Percentiles rank a stretch among this genome's conserved stretches.
Evolutionary conservation across 345 rosid species (phyloP).

Genomic region (Gossypium longicalyx): DNA sequence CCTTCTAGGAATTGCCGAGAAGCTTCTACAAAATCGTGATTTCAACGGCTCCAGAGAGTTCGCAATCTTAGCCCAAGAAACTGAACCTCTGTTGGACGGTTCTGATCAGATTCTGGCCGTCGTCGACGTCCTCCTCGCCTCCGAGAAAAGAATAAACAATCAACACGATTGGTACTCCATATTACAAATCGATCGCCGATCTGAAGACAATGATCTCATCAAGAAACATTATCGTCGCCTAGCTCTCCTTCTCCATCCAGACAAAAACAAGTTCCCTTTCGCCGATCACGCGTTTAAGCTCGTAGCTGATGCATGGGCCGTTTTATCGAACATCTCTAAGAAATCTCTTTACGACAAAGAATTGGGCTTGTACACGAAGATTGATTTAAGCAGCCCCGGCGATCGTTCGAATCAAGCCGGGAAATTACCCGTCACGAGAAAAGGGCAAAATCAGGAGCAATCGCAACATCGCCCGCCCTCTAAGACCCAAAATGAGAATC

Average conservation of each 20-base stretch:
- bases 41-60: constrained; percentile 67
- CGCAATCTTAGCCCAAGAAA: constrained; percentile 72
- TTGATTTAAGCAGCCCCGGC: constrained; percentile 41
- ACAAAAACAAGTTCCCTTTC: constrained; percentile 65
- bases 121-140: constrained; percentile 59
- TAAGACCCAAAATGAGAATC: constrained; percentile 1
- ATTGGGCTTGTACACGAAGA: constrained; percentile 43
- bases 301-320: constrained; percentile 80
- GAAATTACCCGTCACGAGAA: constrained; percentile 46
- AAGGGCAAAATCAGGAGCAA: constrained; percentile 8
- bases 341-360: constrained; percentile 59
- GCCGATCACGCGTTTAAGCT: constrained; percentile 80
- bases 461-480: background rate
- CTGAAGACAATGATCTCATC: constrained; percentile 53
- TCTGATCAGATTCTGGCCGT: constrained; percentile 84
- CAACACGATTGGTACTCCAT: constrained; percentile 76
- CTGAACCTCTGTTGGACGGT: constrained; percentile 81
- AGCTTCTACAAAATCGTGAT: constrained; percentile 67
- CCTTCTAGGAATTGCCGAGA: constrained; percentile 78
- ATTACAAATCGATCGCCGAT: constrained; percentile 54
- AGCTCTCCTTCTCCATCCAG: constrained; percentile 84
- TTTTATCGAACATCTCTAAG: constrained; percentile 50
- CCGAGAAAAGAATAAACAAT: constrained; percentile 57
- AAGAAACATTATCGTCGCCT: constrained; percentile 79
- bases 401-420: background rate